Base-by-base conservation (phyloP, 169 alveolate genomes). In the Cryptosporidium tyzzeri region DNA sequence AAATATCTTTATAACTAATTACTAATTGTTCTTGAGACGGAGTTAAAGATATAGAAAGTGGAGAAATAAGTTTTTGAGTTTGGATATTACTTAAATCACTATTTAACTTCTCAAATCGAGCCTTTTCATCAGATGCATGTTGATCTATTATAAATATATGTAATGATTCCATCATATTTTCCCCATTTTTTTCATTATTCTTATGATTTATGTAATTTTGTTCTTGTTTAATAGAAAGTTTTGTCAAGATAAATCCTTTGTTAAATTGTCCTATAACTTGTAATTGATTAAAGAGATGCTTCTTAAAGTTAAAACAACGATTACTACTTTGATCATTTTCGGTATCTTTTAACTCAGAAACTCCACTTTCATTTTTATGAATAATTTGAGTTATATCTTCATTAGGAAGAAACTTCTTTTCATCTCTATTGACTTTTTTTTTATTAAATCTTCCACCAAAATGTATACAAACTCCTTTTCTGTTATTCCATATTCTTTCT, bases 61-160 rank as follows among this genome's bases (percentile, higher is more conserved):
- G 99, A 53, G 93, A 86, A 21, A 98, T 94, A 48, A 98, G 93
- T 26, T 94, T 94, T 85, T 97, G 98, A 65, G 95, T 93, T 16
- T 94, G 93, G 62, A 98, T 96, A 8, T 44, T 41, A 33, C 91
- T 86, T 67, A 95, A 95, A 37, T 93, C 92, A 71, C 93, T 94
- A 58, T 97, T 95, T 26, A 96, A 94, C 10, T 92, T 93, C 85
- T 98, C 99, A 92, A 97, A 97, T 21, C 94, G 95, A 21, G 89
- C 75, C 91, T 98, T 98, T 91, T 98, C 99, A 91, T 98, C 99
- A 39, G 99, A 97, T 0, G 99, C 99, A 93, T 98, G 99, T 86
- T 98, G 98, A 92, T 98, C 99, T 39, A 98, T 94, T 0, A 98
- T 96, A 91, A 96, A 98, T 70, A 98, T 70, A 37, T 97, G 94